Evolutionary conservation across 768 basidiomycete species (phyloP).

Genomic region (Psilocybe cyanescens): DNA sequence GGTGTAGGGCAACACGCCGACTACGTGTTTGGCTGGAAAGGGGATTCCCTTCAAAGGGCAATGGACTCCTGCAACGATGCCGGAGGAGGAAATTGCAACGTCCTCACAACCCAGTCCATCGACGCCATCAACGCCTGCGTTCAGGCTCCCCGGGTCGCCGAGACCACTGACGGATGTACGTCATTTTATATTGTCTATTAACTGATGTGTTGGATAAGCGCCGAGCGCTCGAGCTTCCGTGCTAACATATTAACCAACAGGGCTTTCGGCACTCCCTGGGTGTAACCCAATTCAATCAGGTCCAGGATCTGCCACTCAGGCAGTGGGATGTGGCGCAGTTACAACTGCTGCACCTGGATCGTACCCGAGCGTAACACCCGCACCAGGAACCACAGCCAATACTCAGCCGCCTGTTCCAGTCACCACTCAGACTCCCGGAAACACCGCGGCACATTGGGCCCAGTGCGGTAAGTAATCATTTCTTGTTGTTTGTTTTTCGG

Average conservation of each 20-base stretch:
- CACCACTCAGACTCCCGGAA: neutral
- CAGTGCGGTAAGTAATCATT: conserved; percentile 3
- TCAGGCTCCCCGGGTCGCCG: conserved; percentile 17
- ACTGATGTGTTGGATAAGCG: no score
- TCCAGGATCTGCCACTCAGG: conserved; percentile 15
- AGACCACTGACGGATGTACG: conserved; percentile 24
- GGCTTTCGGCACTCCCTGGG: conserved; percentile 22
- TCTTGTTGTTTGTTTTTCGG: neutral
- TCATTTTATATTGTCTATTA: neutral
- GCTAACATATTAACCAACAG: conserved; percentile 2
- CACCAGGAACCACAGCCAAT: neutral
- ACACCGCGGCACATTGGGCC: conserved; percentile 5
- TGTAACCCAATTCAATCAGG: conserved; percentile 26
- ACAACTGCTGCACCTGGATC: conserved; percentile 14
- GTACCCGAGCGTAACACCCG: neutral
- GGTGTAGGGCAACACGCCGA: conserved; percentile 28
- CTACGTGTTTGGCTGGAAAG: conserved; percentile 28
- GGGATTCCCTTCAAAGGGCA: conserved; percentile 23
- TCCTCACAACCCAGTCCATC: conserved; percentile 22
- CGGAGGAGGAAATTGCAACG: conserved; percentile 21
- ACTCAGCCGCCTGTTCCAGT: neutral
- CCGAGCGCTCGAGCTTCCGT: no score
- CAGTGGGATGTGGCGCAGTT: conserved; percentile 18
- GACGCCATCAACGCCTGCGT: conserved; percentile 24
- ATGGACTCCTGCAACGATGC: conserved; percentile 24